Evolutionary conservation across 805 yeast genomes (phyloP).

Genomic region (Monosporozyma siamensis): DNA sequence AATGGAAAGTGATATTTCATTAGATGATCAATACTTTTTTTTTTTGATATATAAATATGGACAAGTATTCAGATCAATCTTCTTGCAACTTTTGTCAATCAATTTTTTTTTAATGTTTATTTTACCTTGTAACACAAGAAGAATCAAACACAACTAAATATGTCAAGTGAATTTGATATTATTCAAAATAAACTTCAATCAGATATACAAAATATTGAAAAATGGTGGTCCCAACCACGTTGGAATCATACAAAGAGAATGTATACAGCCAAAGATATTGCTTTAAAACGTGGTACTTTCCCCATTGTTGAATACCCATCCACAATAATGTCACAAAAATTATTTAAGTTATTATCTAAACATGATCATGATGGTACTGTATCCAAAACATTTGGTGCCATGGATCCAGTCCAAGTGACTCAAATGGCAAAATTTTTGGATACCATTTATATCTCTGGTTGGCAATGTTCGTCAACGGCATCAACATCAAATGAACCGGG

Average conservation of each 20-base stretch:
- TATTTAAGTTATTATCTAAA: conserved; percentile 57
- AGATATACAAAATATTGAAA: conserved; percentile 62
- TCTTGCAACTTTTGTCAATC: too few relatives aligned
- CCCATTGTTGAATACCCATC: conserved; percentile 64
- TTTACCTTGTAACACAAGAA: too few relatives aligned
- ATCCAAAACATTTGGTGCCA: conserved; percentile 88
- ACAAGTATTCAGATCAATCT: too few relatives aligned
- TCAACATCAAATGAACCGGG: conserved; percentile 96
- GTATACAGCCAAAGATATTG: conserved; percentile 83
- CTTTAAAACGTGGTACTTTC: conserved; percentile 74
- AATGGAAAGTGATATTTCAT: too few relatives aligned
- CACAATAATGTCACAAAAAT: conserved; percentile 69
- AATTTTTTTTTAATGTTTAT: too few relatives aligned
- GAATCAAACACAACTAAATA: conserved; percentile 2
- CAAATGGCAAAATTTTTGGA: conserved; percentile 96
- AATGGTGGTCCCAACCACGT: conserved; percentile 93
- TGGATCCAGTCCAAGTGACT: conserved; percentile 90
- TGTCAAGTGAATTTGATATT: conserved; percentile 7
- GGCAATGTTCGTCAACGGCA: conserved; percentile 98
- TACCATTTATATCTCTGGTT: conserved; percentile 88
- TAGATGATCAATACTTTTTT: too few relatives aligned
- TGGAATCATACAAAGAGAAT: conserved; percentile 84
- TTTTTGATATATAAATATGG: too few relatives aligned
- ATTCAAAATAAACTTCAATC: conserved; percentile 14
- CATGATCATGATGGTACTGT: conserved; percentile 58